A percentile compares a stretch with the other conserved stretches of the same genome.
Evolutionary conservation across 1,284 basidiomycete species (phyloP).

Genomic region (Meira nashicola): DNA sequence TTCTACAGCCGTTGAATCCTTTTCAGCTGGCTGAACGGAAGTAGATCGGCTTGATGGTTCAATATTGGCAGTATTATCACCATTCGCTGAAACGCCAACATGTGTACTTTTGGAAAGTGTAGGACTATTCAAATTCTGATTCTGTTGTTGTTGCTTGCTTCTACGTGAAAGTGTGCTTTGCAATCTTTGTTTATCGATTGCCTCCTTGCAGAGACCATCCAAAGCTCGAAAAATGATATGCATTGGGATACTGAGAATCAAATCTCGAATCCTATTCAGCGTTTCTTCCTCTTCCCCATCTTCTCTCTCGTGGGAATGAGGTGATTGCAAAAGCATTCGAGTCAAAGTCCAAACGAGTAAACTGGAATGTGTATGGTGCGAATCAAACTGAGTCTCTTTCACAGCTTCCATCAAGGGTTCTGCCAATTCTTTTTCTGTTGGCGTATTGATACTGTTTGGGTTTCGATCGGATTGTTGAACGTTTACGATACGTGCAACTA

Average conservation of each 20-base stretch:
- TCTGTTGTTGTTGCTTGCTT: too few relatives aligned
- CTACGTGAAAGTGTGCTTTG: too few relatives aligned
- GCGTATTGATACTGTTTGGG: constrained; percentile 62
- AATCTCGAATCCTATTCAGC: not conserved
- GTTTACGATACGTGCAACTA: constrained; percentile 78
- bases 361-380: constrained; percentile 85
- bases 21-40: too few relatives aligned
- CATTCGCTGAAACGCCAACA: too few relatives aligned
- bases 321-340: not conserved
- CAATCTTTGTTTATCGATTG: not conserved
- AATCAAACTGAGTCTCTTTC: constrained; percentile 67
- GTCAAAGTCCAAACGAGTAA: constrained; percentile 85
- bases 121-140: too few relatives aligned
- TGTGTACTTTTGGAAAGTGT: too few relatives aligned
- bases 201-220: constrained; percentile 68
- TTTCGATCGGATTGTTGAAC: constrained; percentile 67
- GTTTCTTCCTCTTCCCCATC: not conserved
- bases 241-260: not conserved
- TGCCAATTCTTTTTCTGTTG: constrained; percentile 38
- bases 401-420: constrained; percentile 58
- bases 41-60: too few relatives aligned
- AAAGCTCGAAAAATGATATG: constrained; percentile 56
- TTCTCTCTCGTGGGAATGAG: not conserved
- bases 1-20: too few relatives aligned
- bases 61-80: too few relatives aligned